phyloP scores from a whole-genome alignment of 208 protist species.

The Trypanosoma avium region DNA sequence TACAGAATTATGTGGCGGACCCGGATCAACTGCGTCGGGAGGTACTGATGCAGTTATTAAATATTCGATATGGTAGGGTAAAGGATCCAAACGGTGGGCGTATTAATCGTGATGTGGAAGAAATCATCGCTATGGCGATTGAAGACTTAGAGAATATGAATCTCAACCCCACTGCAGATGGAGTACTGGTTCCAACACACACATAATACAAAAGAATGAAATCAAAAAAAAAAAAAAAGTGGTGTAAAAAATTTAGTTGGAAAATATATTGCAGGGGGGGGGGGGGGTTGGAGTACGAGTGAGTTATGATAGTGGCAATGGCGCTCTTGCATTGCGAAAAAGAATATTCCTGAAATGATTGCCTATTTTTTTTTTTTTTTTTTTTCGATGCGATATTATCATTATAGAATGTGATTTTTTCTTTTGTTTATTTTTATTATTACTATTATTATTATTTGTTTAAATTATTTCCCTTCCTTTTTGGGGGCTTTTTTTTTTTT shows the following conservation, averaged over 20 bases:
- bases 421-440: background rate
- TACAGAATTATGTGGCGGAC: slow-evolving; percentile 82
- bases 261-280: background rate
- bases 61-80: slow-evolving; percentile 79
- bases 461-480: background rate
- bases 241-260: background rate
- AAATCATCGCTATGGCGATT: slow-evolving; percentile 82
- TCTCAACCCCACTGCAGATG: slow-evolving; percentile 45
- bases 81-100: slow-evolving; percentile 59
- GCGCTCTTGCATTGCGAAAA: background rate
- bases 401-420: background rate
- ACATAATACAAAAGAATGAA: slow-evolving; percentile 41
- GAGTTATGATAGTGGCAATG: background rate
- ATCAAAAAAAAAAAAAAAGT: slow-evolving; percentile 1
- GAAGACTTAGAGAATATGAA: slow-evolving; percentile 80
- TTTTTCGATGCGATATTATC: background rate
- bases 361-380: too few relatives aligned
- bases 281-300: background rate
- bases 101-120: slow-evolving; percentile 79
- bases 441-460: background rate
- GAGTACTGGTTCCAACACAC: slow-evolving; percentile 65
- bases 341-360: slow-evolving; percentile 12
- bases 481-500: slow-evolving; percentile 1
- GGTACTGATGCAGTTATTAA: slow-evolving; percentile 76
- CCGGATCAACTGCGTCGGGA: slow-evolving; percentile 81